A percentile compares a stretch with the other conserved stretches of the same genome.
These are phyloP conservation scores for Fusarium lyarnte DNA, from an alignment of 2,329 filamentous ascomycete genomes.

Conservation along the genomic window DNA sequence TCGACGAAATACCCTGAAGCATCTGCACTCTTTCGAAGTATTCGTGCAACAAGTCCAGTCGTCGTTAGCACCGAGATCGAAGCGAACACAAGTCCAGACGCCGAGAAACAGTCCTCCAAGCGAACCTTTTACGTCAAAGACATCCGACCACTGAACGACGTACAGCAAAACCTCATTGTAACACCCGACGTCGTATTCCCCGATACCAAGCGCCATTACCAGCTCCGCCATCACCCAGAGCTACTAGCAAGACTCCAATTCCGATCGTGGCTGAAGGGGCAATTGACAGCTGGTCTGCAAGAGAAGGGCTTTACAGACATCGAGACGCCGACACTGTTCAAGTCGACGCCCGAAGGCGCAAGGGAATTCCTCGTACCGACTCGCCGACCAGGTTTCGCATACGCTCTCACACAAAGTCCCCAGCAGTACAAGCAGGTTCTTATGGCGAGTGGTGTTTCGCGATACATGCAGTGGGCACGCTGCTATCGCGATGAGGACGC, in stretches of 20 bases:
- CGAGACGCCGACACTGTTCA: slow-evolving; percentile 95
- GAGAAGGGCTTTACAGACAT: slow-evolving; percentile 76
- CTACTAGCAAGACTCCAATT: slow-evolving; percentile 76
- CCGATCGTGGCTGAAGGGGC: slow-evolving; percentile 68
- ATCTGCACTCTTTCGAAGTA: slow-evolving; percentile 56
- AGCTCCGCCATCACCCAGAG: slow-evolving; percentile 78
- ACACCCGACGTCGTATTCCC: slow-evolving; percentile 78
- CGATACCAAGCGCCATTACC: slow-evolving; percentile 80
- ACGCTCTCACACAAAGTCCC: slow-evolving; percentile 93
- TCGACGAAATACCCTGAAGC: slow-evolving; percentile 48
- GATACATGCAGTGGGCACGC: slow-evolving; percentile 91
- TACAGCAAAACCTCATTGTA: slow-evolving; percentile 74
- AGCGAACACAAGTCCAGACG: slow-evolving; percentile 30
- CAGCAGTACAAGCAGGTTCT: slow-evolving; percentile 99
- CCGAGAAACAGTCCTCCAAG: slow-evolving; percentile 45
- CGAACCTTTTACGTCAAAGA: slow-evolving; percentile 73
- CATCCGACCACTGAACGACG: slow-evolving; percentile 48
- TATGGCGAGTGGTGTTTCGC: slow-evolving; percentile 86
- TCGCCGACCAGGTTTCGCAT: slow-evolving; percentile 77
- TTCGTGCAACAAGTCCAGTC: slow-evolving; percentile 64
- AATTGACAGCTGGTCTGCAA: slow-evolving; percentile 64
- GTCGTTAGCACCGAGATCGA: slow-evolving; percentile 54
- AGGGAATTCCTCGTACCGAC: slow-evolving; percentile 95
- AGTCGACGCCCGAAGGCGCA: slow-evolving; percentile 95
- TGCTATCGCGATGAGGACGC: slow-evolving; percentile 97